Conservation (phyloP, 768 basidiomycete species). For the Boletus sp. region DNA sequence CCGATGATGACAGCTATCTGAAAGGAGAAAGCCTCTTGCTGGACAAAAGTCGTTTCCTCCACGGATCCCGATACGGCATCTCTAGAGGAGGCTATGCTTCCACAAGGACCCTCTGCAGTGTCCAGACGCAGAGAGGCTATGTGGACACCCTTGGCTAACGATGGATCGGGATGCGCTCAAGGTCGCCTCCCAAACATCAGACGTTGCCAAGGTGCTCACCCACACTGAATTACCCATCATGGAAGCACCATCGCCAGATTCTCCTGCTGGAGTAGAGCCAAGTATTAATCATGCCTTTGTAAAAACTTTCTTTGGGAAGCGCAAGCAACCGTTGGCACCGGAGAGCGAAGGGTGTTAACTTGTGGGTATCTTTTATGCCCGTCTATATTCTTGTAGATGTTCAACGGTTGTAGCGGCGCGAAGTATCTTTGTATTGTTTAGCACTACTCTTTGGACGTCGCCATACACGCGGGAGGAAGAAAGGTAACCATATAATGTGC, state of each 20-base stretch:
- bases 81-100: slow-evolving; percentile 54
- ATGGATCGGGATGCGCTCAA: slow-evolving; percentile 72
- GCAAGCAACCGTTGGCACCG: slow-evolving; percentile 45
- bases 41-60: background rate
- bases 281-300: slow-evolving; percentile 73
- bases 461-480: too few relatives aligned
- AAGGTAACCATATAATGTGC: too few relatives aligned
- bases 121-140: slow-evolving; percentile 82
- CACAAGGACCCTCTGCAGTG: slow-evolving; percentile 79
- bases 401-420: too few relatives aligned
- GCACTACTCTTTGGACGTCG: too few relatives aligned
- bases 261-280: slow-evolving; percentile 40
- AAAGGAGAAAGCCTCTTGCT: background rate
- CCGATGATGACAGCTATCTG: background rate
- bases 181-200: slow-evolving; percentile 74
- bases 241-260: slow-evolving; percentile 45
- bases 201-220: slow-evolving; percentile 52
- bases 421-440: too few relatives aligned
- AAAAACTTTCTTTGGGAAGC: slow-evolving; percentile 89
- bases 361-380: too few relatives aligned
- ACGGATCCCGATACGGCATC: background rate
- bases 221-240: slow-evolving; percentile 32
- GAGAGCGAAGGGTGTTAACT: too few relatives aligned
- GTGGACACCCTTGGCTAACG: slow-evolving; percentile 89
- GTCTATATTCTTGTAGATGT: too few relatives aligned